Conservation (phyloP, 2,329 filamentous ascomycete genomes). For the Alternaria brassicae region DNA sequence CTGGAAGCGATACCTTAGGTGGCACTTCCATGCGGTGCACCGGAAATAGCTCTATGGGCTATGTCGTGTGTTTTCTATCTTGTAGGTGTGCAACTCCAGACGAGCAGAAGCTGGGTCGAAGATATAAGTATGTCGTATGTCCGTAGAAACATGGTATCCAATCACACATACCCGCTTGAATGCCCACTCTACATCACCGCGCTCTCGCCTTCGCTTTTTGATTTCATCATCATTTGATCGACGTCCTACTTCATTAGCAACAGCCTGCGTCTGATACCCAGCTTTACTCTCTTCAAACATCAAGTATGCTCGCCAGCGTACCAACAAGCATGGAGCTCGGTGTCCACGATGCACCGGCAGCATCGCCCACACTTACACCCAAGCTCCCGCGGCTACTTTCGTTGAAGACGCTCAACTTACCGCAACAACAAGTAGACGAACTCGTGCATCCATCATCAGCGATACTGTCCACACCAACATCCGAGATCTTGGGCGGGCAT, state of each 20-base stretch:
- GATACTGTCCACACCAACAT: conserved; percentile 27
- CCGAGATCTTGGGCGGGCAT: conserved; percentile 28
- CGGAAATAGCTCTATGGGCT: conserved; percentile 17
- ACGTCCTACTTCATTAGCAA: not conserved
- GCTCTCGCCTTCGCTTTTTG: not conserved
- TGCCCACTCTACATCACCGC: conserved; percentile 15
- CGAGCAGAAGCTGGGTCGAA: not conserved
- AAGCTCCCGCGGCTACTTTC: conserved; percentile 28
- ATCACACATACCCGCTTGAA: conserved; percentile 4
- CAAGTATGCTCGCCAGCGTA: conserved; percentile 23
- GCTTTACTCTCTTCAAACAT: not conserved
- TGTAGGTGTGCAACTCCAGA: conserved; percentile 5
- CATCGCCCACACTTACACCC: conserved; percentile 12
- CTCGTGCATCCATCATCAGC: conserved; percentile 27
- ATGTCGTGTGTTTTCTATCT: conserved; percentile 4
- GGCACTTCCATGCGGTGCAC: conserved; percentile 11
- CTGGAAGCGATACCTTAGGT: conserved; percentile 16
- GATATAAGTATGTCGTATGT: conserved; percentile 28
- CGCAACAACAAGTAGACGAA: conserved; percentile 25
- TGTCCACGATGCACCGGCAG: conserved; percentile 5
- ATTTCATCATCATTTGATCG: not conserved
- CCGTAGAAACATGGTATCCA: conserved; percentile 11
- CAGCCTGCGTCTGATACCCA: not conserved
- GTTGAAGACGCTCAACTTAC: conserved; percentile 32
- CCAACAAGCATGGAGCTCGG: conserved; percentile 8